Conservation (phyloP, 1,284 basidiomycete species). For the Apiotrichum porosum region DNA sequence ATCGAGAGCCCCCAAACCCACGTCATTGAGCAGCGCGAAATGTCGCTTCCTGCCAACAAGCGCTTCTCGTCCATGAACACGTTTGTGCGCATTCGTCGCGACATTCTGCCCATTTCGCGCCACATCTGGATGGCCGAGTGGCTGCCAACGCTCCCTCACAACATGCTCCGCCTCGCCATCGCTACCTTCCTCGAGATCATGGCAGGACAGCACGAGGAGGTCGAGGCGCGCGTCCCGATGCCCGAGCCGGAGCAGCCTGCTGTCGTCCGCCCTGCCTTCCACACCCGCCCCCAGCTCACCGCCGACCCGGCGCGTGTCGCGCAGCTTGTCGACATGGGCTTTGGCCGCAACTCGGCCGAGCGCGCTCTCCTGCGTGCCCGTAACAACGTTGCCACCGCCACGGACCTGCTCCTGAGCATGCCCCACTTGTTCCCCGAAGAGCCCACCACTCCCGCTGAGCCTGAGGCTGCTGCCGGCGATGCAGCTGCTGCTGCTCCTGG, state of each 20-base stretch:
- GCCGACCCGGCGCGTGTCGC: slow-evolving; percentile 72
- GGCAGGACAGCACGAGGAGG: slow-evolving; percentile 73
- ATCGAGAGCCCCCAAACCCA: slow-evolving; percentile 80
- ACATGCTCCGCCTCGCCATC: slow-evolving; percentile 68
- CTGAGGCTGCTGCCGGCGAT: slow-evolving; percentile 9
- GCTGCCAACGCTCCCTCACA: slow-evolving; percentile 68
- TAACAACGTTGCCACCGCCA: slow-evolving; percentile 85
- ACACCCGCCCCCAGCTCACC: slow-evolving; percentile 26
- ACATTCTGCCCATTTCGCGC: slow-evolving; percentile 63
- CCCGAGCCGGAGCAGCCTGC: slow-evolving; percentile 23
- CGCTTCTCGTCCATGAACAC: slow-evolving; percentile 72
- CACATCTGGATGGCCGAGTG: slow-evolving; percentile 79
- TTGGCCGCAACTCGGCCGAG: slow-evolving; percentile 76
- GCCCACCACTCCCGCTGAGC: slow-evolving; percentile 12
- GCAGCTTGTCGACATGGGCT: slow-evolving; percentile 94
- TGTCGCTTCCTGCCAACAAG: slow-evolving; percentile 53
- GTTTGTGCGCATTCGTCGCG: slow-evolving; percentile 71
- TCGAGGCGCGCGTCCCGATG: slow-evolving; percentile 18
- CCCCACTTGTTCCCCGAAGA: slow-evolving; percentile 63
- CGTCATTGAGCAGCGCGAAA: slow-evolving; percentile 18
- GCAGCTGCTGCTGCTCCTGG: neutral
- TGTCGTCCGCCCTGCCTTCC: neutral
- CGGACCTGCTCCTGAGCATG: slow-evolving; percentile 78
- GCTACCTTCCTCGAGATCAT: slow-evolving; percentile 76
- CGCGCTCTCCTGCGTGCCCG: slow-evolving; percentile 74